Evolutionary conservation across 2,329 filamentous ascomycete species (phyloP), one percentile per base, ranked within the genome.

Genomic region (Scopulariopsis brevicaulis): DNA sequence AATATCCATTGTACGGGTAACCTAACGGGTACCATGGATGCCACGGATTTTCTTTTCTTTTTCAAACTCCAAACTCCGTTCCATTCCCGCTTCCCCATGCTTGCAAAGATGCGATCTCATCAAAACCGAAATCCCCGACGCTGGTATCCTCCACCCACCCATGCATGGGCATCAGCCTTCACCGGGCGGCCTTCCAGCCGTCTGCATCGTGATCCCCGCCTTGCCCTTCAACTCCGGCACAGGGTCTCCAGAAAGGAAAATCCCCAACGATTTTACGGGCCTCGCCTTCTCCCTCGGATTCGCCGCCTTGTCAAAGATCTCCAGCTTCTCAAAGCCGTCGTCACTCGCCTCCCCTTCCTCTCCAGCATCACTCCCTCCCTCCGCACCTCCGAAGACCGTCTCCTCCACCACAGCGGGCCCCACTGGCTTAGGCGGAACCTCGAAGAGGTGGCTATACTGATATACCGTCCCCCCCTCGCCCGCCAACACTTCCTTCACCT

Each of bases 381-480:
- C 40, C 10, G 5, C 25, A 20, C 15, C 53, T 22, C n/a, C 53
- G 3, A 54, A 24, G 5, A 35, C 55, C 12, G 55, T 56, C 28
- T 56, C 55, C 8, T 60, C 28, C 2, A 32, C 34, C 11, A 35
- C 22, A 37, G 50, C 18, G 24, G 40, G 11, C 24, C 51, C 34
- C 20, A 35, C 53, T 2, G 34, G 40, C 59, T 66, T 70, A 11
- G 68, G 62, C 28, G 71, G 71, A 20, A 77, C 70, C 60, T 80
- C 75, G 63, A 79, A 81, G 14, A 83, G 69, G 57, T 77, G 72
- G 60, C 84, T 84, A 67, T 82, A 84, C 66, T 82, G 81, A 59
- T 71, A 81, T 75, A 77, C 83, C 54, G 70, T 63, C 60, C 71
- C 73, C 3, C 73, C 74, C 48, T 73, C 69, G 55, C 76, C 73